phyloP scores from a whole-genome alignment of 2,329 filamentous ascomycete genomes.

The Fusarium udum region DNA sequence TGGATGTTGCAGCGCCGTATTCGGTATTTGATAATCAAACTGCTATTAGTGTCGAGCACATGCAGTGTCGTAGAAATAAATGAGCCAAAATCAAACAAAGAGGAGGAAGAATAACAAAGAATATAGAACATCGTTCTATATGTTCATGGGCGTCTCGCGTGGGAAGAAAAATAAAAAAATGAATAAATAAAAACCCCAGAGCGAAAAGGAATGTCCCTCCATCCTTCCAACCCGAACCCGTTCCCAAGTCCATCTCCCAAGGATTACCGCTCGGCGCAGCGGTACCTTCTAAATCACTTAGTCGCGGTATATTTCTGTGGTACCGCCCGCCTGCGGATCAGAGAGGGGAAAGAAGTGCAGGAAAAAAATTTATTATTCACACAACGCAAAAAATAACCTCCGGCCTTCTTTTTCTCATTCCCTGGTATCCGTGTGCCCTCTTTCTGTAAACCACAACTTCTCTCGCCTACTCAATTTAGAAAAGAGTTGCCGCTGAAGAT shows the following conservation, averaged over 20 bases:
- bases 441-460: constrained; percentile 42
- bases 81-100: neutral
- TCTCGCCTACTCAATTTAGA: constrained; percentile 43
- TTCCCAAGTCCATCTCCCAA: constrained; percentile 14
- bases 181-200: neutral
- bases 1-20: neutral
- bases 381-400: constrained; percentile 52
- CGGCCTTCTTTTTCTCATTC: constrained; percentile 43
- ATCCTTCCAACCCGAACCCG: constrained; percentile 22
- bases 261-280: constrained; percentile 34
- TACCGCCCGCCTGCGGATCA: constrained; percentile 26
- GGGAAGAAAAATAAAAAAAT: neutral
- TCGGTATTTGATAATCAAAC: neutral
- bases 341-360: constrained; percentile 43
- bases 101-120: neutral
- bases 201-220: constrained; percentile 27
- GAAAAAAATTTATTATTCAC: constrained; percentile 55
- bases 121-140: neutral
- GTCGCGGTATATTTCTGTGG: constrained; percentile 22
- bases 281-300: constrained; percentile 35
- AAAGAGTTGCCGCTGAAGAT: constrained; percentile 42
- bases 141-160: neutral
- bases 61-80: neutral
- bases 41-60: neutral
- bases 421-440: constrained; percentile 42